Evolutionary conservation across 1,284 basidiomycete species (phyloP), one percentile per base, ranked within the genome.

Genomic region (Sporisorium scitamineum): DNA sequence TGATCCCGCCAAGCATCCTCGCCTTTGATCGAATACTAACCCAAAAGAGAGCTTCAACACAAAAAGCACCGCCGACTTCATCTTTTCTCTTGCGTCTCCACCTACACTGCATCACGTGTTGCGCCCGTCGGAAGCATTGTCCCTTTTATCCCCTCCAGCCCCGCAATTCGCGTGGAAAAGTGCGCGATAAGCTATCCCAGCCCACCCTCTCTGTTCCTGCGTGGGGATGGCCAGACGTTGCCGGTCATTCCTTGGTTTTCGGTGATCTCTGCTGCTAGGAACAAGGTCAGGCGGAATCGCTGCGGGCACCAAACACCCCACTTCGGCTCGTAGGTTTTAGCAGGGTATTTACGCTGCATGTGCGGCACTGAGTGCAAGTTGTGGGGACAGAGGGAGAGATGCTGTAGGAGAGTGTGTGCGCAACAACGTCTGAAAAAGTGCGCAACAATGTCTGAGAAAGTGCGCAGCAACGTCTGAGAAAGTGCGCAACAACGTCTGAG

Each of bases 11-110:
- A 26, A 29, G 27, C 47, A 7, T 29, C 47, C 11, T 3, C 10
- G 24, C 47, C 5, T 29, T 7, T 9, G 47, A 48, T 39, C 37
- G 37, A 11, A 39, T 39, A 14, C 16, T n/a, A n/a, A 18, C 47
- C 27, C 2, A 47, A 27, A 47, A 18, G 9, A 27, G 5, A 45
- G 44, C 7, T 47, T 16, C 26, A 27, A 27, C 24, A 27, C 16
- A 47, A 27, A 22, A 45, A 22, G 45, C 26, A 29, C 47, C 47
- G 47, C 27, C 47, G 27, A 48, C 47, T 48, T 48, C 47, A 48
- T 47, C 47, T 29, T 3, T 18, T 48, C 14, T 47, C 16, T 29
- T 16, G 22, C 14, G 7, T 29, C 22, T 13, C 16, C 47, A 29
- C 26, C 26, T 16, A 29, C 16, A 22, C 47, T 24, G 13, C 6